Evolutionary conservation across 352 stramenopile species (phyloP).

Genomic region (Pelagophyceae sp.): DNA sequence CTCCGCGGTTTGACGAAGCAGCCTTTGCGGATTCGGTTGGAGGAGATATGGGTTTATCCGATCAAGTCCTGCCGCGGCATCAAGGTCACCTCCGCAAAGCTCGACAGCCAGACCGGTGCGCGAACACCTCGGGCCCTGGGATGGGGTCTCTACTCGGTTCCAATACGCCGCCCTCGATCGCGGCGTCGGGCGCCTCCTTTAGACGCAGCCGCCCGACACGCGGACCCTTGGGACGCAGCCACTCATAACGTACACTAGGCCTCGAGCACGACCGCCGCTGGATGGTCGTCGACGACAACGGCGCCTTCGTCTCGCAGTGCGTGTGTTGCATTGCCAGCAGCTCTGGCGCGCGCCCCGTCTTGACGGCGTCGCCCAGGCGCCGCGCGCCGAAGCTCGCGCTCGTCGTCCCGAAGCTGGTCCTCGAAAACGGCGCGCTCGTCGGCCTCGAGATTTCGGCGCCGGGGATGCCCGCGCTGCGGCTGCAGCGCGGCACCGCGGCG

Average conservation of each 20-base stretch:
- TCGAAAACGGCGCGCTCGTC: not conserved
- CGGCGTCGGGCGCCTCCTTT: no score
- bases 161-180: no score
- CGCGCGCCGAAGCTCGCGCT: no score
- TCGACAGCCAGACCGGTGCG: not conserved
- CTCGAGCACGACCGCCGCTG: conserved; percentile 52
- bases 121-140: no score
- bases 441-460: not conserved
- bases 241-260: no score
- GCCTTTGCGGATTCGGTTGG: no score
- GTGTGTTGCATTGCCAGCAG: not conserved
- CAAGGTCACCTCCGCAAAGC: conserved; percentile 31
- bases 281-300: conserved; percentile 41
- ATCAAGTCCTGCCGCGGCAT: conserved; percentile 66
- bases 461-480: not conserved
- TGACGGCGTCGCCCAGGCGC: no score
- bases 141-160: no score
- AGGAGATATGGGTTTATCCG: conserved; percentile 60
- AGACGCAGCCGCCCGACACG: no score
- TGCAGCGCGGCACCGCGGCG: not conserved
- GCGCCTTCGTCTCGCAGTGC: not conserved
- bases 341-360: not conserved
- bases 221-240: no score
- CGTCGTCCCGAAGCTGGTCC: not conserved
- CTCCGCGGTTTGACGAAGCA: not conserved